Evolutionary conservation across 192 early-diverging fungal species (phyloP).

Genomic region (Coemansia interrupta): DNA sequence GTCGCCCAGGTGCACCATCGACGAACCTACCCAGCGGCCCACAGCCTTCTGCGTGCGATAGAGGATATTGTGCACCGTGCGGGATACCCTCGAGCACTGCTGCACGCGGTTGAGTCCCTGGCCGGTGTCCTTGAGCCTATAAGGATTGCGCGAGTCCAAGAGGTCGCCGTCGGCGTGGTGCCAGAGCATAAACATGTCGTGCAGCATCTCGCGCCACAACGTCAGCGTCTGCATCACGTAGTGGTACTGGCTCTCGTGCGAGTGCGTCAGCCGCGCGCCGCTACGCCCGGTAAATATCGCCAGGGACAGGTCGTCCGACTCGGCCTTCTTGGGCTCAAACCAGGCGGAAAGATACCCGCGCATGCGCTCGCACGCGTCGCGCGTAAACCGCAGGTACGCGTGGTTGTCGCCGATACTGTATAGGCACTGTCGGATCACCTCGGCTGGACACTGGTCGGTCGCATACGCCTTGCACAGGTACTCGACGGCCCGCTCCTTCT

Average conservation of each 20-base stretch:
- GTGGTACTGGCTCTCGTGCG: constrained; percentile 88
- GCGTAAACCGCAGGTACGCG: constrained; percentile 80
- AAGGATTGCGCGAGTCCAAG: constrained; percentile 64
- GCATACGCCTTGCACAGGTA: constrained; percentile 77
- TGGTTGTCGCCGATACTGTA: constrained; percentile 99
- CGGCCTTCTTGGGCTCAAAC: constrained; percentile 65
- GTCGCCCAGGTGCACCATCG: constrained; percentile 96
- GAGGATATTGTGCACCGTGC: constrained; percentile 86
- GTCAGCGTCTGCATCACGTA: constrained; percentile 92
- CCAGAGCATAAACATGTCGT: constrained; percentile 99
- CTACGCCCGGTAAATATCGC: constrained; percentile 77
- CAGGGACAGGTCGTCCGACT: constrained; percentile 64
- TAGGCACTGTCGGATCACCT: constrained; percentile 77
- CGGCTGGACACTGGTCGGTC: constrained; percentile 54
- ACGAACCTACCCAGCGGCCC: constrained; percentile 89
- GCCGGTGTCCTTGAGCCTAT: constrained; percentile 92
- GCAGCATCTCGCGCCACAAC: constrained; percentile 92
- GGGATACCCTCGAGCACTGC: constrained; percentile 73
- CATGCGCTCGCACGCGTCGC: constrained; percentile 96
- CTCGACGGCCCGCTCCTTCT: constrained; percentile 92
- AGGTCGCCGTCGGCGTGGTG: constrained; percentile 84
- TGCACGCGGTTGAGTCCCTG: constrained; percentile 97
- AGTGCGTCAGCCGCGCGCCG: constrained; percentile 88
- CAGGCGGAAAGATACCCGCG: constrained; percentile 65
- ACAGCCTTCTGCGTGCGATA: constrained; percentile 80